Conservation (phyloP, 2,329 filamentous ascomycete genomes). For the Xenosphaeropsis pyriputrescens region DNA sequence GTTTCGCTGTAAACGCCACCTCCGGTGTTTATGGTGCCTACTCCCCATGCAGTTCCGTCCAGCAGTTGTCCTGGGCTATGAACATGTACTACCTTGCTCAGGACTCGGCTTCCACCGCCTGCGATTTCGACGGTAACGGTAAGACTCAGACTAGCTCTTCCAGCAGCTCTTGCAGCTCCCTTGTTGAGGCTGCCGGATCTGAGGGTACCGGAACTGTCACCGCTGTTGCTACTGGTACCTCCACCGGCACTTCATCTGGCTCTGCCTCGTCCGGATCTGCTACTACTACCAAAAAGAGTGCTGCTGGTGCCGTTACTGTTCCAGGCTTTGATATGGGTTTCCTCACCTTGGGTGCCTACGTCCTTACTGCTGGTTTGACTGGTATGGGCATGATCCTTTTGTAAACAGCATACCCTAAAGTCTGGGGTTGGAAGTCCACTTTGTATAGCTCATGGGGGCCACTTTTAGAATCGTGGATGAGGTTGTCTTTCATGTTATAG, state of each 20-base stretch:
- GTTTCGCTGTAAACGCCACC: constrained; percentile 52
- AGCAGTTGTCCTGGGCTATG: constrained; percentile 62
- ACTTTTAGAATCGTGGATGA: neutral
- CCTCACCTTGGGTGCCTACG: constrained; percentile 31
- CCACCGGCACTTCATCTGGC: constrained; percentile 14
- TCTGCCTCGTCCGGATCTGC: constrained; percentile 10
- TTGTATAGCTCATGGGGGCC: neutral
- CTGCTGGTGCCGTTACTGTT: constrained; percentile 25
- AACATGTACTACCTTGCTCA: constrained; percentile 56
- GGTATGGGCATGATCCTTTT: constrained; percentile 39
- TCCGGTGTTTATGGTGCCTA: constrained; percentile 62
- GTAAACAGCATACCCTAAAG: constrained; percentile 18
- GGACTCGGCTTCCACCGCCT: constrained; percentile 39
- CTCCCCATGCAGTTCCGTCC: constrained; percentile 56
- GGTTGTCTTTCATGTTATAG: neutral
- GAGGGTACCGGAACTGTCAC: constrained; percentile 41
- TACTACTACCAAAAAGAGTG: constrained; percentile 14
- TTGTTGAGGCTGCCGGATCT: constrained; percentile 48
- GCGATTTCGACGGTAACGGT: constrained; percentile 57
- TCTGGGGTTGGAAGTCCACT: neutral
- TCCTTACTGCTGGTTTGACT: constrained; percentile 30
- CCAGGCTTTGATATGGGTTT: constrained; percentile 27
- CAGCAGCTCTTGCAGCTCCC: constrained; percentile 36
- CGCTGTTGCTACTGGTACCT: constrained; percentile 25
- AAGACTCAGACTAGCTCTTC: constrained; percentile 30